Base-by-base conservation (phyloP, 208 protist genomes). In the Herpetomonas samuelpessoai region DNA sequence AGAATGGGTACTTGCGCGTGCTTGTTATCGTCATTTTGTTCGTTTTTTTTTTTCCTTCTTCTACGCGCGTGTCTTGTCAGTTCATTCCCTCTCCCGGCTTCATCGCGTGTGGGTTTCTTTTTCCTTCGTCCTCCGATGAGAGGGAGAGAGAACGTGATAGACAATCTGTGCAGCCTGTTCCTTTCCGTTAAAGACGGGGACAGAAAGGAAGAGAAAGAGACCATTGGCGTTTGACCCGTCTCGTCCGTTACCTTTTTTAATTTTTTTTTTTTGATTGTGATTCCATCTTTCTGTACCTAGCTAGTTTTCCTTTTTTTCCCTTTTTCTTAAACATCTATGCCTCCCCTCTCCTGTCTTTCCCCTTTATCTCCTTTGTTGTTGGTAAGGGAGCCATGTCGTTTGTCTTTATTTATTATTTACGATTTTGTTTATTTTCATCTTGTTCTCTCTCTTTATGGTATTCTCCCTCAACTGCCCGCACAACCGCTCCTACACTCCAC, bases 361-460 rank as follows among this genome's bases (percentile, higher is more conserved):
- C 18, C 41, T 63, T 62, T 3, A 49, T 48, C 55, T 60, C 35
- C 35, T 29, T 60, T 60, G 7, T 44, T 57, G 30, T 60, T 25
- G 1, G 29, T 39, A n/a, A n/a, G n/a, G n/a, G n/a, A n/a, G n/a
- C n/a, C n/a, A n/a, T n/a, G n/a, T 28, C 45, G 27, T n/a, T 18
- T 26, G 10, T 35, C 24, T 65, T 41, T 54, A 21, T 50, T 41
- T 7, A 3, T 62, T 35, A 19, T 62, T 30, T 1, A 24, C 27
- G 0, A 22, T 21, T 29, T 57, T 50, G 7, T 57, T 38, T 69
- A 46, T 57, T 12, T 56, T 19, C 38, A 62, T 35, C 28, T 30
- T 12, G 28, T 41, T 61, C 38, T 52, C 44, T 7, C 52, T 51
- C 7, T 47, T 2, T 30, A 7, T 30, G 6, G 28, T 2, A 45